phyloP scores from a whole-genome alignment of 805 yeast species.

The Yarrowia sp. region DNA sequence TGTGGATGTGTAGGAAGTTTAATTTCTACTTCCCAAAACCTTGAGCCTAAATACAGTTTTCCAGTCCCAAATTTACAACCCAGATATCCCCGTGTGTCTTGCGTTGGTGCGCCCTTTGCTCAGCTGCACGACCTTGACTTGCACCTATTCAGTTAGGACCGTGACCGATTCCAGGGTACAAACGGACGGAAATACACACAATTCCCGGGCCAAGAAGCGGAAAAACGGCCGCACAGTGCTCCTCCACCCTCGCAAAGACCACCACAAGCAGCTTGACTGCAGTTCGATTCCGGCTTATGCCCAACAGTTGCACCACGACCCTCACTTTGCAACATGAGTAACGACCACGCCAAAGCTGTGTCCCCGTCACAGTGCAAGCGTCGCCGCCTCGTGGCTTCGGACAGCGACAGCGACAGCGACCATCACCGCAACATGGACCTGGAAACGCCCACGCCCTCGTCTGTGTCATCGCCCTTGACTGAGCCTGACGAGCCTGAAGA shows the following conservation, averaged over 20 bases:
- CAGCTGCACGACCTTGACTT: constrained; percentile 11
- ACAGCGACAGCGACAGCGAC: constrained; percentile 17
- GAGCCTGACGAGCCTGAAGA: constrained; percentile 20
- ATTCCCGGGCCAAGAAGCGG: background rate
- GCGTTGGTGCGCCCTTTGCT: constrained; percentile 22
- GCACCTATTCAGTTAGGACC: background rate
- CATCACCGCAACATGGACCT: constrained; percentile 17
- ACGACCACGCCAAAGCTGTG: constrained; percentile 9
- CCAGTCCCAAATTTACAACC: constrained; percentile 23
- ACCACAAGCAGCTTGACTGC: background rate
- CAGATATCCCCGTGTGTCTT: constrained; percentile 15
- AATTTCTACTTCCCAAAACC: background rate
- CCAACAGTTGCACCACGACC: background rate
- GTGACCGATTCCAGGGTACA: background rate
- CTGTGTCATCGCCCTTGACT: constrained; percentile 12
- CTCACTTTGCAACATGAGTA: background rate
- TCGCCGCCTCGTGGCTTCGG: constrained; percentile 7
- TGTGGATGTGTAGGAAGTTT: background rate
- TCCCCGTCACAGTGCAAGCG: constrained; percentile 13
- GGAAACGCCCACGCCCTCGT: constrained; percentile 7
- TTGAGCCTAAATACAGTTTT: constrained; percentile 6
- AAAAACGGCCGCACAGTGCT: background rate
- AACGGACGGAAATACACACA: background rate
- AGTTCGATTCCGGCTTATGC: constrained; percentile 24
- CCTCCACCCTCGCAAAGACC: background rate